A percentile compares a stretch with the other conserved stretches of the same genome.
phyloP scores from a whole-genome alignment of 139 green algal species.

The Tetraselmis chui region DNA sequence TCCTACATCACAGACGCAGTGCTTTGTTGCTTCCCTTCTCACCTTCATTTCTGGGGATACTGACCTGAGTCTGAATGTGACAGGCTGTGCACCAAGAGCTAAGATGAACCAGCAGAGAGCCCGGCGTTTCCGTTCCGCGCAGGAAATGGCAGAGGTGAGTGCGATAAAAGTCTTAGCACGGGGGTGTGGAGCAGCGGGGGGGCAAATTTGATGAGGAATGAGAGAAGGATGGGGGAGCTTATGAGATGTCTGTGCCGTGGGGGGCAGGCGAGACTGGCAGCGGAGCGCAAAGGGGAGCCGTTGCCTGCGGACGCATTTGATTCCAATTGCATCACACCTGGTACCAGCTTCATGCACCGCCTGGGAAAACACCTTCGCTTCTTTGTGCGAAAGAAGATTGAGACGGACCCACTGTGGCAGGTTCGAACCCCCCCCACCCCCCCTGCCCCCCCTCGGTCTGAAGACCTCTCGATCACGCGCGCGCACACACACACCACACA shows the following conservation, averaged over 20 bases:
- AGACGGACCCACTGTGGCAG: conserved; percentile 76
- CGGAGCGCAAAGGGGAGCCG: conserved; percentile 38
- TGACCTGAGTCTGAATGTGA: too few species aligned
- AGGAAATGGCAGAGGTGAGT: conserved; percentile 42
- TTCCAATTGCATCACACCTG: conserved; percentile 90
- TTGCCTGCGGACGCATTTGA: conserved; percentile 64
- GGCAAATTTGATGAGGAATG: neutral
- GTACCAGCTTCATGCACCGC: conserved; percentile 67
- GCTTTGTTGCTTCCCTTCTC: conserved; percentile 5
- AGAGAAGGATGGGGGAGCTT: neutral
- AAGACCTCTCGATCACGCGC: too few species aligned
- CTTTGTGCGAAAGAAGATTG: conserved; percentile 80
- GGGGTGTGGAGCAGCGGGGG: neutral
- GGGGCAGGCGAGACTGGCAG: conserved; percentile 35
- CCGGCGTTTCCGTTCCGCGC: conserved; percentile 69
- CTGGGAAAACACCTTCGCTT: conserved; percentile 74
- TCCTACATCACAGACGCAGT: conserved; percentile 1
- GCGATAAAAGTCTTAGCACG: neutral
- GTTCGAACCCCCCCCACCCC: too few species aligned
- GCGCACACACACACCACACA: too few species aligned
- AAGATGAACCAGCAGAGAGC: conserved; percentile 97
- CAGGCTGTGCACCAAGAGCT: conserved; percentile 77
- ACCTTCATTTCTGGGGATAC: too few species aligned
- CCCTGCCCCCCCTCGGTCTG: too few species aligned
- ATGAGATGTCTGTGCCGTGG: neutral